A percentile compares a stretch with the other conserved stretches of the same genome.
phyloP scores from a whole-genome alignment of 2,329 filamentous ascomycete species.

The Colletotrichum sp. region DNA sequence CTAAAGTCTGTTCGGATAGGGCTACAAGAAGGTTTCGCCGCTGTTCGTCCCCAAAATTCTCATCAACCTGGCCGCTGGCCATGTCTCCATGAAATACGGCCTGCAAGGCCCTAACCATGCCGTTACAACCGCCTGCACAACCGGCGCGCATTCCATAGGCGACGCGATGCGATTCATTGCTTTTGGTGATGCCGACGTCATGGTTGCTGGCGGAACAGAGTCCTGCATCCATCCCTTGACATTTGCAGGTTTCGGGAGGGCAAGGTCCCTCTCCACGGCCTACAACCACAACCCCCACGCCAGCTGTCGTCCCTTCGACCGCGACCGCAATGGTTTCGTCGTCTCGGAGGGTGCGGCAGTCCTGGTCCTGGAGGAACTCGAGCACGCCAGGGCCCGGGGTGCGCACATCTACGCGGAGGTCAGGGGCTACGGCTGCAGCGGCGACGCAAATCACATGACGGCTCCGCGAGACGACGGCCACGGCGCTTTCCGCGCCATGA shows the following conservation, averaged over 20 bases:
- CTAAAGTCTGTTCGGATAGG: slow-evolving; percentile 53
- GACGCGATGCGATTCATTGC: slow-evolving; percentile 93
- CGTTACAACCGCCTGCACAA: slow-evolving; percentile 93
- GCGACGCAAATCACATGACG: slow-evolving; percentile 93
- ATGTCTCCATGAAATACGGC: slow-evolving; percentile 91
- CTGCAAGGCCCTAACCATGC: slow-evolving; percentile 93
- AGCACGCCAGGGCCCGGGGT: slow-evolving; percentile 81
- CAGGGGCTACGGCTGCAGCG: slow-evolving; percentile 86
- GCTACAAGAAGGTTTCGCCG: slow-evolving; percentile 91
- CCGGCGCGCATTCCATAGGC: slow-evolving; percentile 91
- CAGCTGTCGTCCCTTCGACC: slow-evolving; percentile 89
- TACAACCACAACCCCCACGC: slow-evolving; percentile 75
- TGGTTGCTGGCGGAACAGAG: slow-evolving; percentile 95
- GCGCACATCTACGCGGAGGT: slow-evolving; percentile 89
- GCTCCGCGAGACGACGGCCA: slow-evolving; percentile 83
- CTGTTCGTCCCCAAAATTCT: slow-evolving; percentile 91
- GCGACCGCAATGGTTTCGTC: slow-evolving; percentile 81
- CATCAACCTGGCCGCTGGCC: slow-evolving; percentile 93
- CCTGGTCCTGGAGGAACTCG: slow-evolving; percentile 85
- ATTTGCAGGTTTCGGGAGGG: slow-evolving; percentile 88
- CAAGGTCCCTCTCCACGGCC: slow-evolving; percentile 81
- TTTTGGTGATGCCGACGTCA: slow-evolving; percentile 90
- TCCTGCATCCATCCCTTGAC: slow-evolving; percentile 95
- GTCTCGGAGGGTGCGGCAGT: slow-evolving; percentile 92
- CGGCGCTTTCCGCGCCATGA: slow-evolving; percentile 87